Base-by-base conservation (phyloP, 768 basidiomycete genomes). In the Mycena polygramma region DNA sequence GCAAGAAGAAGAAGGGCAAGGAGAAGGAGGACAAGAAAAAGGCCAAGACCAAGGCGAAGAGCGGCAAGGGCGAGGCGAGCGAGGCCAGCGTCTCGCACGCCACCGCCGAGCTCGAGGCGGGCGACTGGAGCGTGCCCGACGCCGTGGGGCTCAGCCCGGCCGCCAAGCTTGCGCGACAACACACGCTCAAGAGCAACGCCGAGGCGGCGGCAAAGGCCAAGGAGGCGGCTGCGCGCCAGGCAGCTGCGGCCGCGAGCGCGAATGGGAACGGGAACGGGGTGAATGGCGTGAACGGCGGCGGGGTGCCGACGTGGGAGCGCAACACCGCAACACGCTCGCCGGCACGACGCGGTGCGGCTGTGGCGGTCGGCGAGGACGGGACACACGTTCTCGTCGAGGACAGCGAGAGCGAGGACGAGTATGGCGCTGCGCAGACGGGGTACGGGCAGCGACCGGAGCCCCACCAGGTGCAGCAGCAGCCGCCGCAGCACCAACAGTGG, bases 131-230 rank as follows among this genome's bases (percentile, higher is more conserved):
- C 57, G 86, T 85, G 22, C 83, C 82, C 53, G 78, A 85, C 7
- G 81, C 86, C 66, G 80, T 87, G 59, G 96, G 95, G 10, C 81
- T 97, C 26, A 94, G 93, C 75, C 96, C 96, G 9, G 96, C 96
- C 19, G 96, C 96, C 4, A 92, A 93, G 78, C 86, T 97, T 14
- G 96, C 94, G 1, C 79, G 96, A 49, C 94, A 96, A 78, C 96
- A 97, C 79, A 98, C 96, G 7, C 88, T 98, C 69, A 94, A 92
- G 84, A 94, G 88, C 64, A 94, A 94, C 73, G 93, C 93, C 13
- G 92, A 92, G 78, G 92, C 91, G 19, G 92, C 92, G 36, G 92
- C 90, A 0, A 86, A 81, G 75, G 89, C 87, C 19, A 89, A 89
- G 77, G 88, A 81, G 75, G 88, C 87, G 19, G 90, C 89, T 75